Base-by-base conservation (phyloP, 106 monocot genomes). In the Agapanthus africanus region DNA sequence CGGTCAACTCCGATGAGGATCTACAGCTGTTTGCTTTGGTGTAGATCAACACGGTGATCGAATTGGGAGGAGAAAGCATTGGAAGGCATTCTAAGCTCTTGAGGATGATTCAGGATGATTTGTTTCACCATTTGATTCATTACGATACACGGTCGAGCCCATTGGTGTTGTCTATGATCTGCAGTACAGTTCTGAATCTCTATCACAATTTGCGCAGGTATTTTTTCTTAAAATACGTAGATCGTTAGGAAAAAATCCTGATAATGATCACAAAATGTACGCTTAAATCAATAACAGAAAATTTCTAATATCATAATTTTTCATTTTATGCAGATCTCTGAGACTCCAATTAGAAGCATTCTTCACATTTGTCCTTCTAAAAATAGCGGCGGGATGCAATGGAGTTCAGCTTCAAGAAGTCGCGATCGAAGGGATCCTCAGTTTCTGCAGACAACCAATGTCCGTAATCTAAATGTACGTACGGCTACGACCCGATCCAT, bases 321-420 rank as follows among this genome's bases (percentile, higher is more conserved):
- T n/a, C n/a, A n/a, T n/a, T n/a, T n/a, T n/a, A n/a, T n/a, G n/a
- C 70, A 84, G 91, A 75, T 79, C 73, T 32, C 75, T 99, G 37
- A 78, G 86, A 74, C 77, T 92, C 23, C 97, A 99, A 63, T 72
- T 99, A 0, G 97, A 99, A 68, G 92, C 97, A 18, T 99, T 92
- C 79, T 92, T 99, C 77, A 65, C 65, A 7, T 82, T 67, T 22
- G 89, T 89, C 21, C 64, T 99, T 4, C 69, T 89, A 0, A 80
- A 77, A 68, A 74, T 84, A 0, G 84, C 85, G 11, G 37, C 76
- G 0, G 80, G 83, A 5, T 30, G 34, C 2, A 63, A 16, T 22
- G 79, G 79, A 9, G 26, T 50, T 36, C 88, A 71, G 46, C 76
- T 87, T 5, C 97, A 99, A 60, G 97, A 99, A 59, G 92, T 92